Conservation (phyloP, 2,329 filamentous ascomycete species). For the Exophiala oligosperma region DNA sequence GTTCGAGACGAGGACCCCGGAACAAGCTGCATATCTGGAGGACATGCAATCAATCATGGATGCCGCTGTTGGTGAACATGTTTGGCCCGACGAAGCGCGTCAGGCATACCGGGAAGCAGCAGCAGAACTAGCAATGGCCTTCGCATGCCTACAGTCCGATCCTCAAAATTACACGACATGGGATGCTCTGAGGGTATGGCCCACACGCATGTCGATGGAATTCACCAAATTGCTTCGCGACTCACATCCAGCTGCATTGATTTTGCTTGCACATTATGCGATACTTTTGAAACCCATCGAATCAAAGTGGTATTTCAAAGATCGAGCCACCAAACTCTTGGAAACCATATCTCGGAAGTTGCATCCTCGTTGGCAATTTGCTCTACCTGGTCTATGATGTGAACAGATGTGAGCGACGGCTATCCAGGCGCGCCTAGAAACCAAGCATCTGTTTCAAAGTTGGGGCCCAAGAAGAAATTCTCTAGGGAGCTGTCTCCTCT, state of each 20-base stretch:
- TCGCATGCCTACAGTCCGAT: conserved; percentile 2
- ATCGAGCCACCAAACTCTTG: conserved; percentile 29
- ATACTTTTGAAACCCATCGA: conserved; percentile 37
- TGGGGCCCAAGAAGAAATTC: conserved; percentile 39
- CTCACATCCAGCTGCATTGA: conserved; percentile 36
- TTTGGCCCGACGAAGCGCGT: conserved; percentile 1
- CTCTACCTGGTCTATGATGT: neutral
- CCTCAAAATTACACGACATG: conserved; percentile 30
- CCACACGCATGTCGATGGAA: conserved; percentile 35
- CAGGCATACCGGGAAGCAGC: conserved; percentile 4
- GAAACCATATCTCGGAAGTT: neutral
- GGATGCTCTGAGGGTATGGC: conserved; percentile 37
- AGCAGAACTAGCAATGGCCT: conserved; percentile 5
- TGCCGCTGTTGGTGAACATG: neutral
- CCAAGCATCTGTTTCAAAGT: conserved; percentile 7
- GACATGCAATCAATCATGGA: neutral
- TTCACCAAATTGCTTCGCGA: conserved; percentile 36
- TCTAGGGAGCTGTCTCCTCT: conserved; percentile 51
- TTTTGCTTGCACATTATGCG: conserved; percentile 41
- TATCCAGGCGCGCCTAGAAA: conserved; percentile 37
- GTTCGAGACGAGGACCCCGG: conserved; percentile 18
- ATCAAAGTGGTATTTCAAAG: conserved; percentile 39
- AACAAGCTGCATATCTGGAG: neutral
- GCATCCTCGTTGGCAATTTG: conserved; percentile 2
- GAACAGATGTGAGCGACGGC: too few relatives aligned